Evolutionary conservation across 352 stramenopile species (phyloP).

Genomic region (Phytophthora chlamydospora): DNA sequence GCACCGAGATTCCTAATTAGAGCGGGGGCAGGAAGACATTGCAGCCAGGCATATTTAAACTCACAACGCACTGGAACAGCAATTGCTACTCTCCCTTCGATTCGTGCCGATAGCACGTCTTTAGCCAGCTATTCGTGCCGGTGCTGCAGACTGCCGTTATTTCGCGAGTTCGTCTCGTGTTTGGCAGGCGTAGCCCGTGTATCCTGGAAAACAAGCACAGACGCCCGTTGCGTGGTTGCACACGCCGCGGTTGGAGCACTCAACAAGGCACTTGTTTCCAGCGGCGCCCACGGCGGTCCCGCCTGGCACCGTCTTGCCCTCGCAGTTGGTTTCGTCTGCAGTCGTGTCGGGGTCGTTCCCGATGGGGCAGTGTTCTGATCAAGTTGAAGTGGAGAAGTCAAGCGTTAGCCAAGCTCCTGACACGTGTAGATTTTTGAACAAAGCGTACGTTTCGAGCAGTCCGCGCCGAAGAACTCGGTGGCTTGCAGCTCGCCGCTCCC

Average conservation of each 20-base stretch:
- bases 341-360: slow-evolving; percentile 78
- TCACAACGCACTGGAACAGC: slow-evolving; percentile 24
- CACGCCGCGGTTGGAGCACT: slow-evolving; percentile 92
- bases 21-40: slow-evolving; percentile 20
- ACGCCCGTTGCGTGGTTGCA: slow-evolving; percentile 87
- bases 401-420: not conserved
- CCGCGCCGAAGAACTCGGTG: slow-evolving; percentile 89
- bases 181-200: slow-evolving; percentile 63
- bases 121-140: not conserved
- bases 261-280: slow-evolving; percentile 91
- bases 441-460: slow-evolving; percentile 80
- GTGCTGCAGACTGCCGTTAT: slow-evolving; percentile 9
- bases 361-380: slow-evolving; percentile 76
- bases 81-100: slow-evolving; percentile 14
- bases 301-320: slow-evolving; percentile 45
- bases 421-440: slow-evolving; percentile 2
- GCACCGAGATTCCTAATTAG: slow-evolving; percentile 28
- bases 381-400: slow-evolving; percentile 6
- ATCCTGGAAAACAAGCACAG: slow-evolving; percentile 92
- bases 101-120: not conserved
- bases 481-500: slow-evolving; percentile 75
- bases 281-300: slow-evolving; percentile 44
- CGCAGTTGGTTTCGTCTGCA: slow-evolving; percentile 81
- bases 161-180: slow-evolving; percentile 40
- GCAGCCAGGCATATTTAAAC: slow-evolving; percentile 34